A percentile compares a stretch with the other conserved stretches of the same genome.
Conservation (phyloP, 352 stramenopile species). For the Globisporangium yorkense region DNA sequence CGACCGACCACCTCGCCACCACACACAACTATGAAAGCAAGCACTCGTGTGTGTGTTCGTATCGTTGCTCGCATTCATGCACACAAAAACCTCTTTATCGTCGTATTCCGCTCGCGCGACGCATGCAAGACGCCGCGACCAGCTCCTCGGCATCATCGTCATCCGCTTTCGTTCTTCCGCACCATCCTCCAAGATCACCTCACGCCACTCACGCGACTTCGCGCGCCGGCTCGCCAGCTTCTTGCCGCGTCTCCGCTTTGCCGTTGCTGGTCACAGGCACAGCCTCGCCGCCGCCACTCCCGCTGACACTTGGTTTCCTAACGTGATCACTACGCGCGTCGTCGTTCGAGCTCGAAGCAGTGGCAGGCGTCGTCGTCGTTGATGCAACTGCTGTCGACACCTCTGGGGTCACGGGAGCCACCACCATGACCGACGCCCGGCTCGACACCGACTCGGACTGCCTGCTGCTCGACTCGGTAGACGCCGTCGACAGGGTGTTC, state of each 20-base stretch:
- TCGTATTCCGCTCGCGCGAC: too few species aligned
- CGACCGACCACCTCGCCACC: too few species aligned
- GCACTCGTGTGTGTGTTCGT: too few species aligned
- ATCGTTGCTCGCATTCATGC: too few species aligned
- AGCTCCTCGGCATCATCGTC: background rate
- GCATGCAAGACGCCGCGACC: too few species aligned
- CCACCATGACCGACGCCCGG: slow-evolving; percentile 17
- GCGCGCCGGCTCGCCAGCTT: slow-evolving; percentile 36
- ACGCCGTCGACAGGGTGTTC: background rate
- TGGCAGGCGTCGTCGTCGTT: background rate
- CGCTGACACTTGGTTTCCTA: slow-evolving; percentile 4
- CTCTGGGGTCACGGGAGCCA: slow-evolving; percentile 32
- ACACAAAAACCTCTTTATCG: too few species aligned
- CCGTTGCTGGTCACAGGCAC: background rate
- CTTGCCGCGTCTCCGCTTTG: slow-evolving; percentile 25
- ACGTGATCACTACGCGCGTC: slow-evolving; percentile 2
- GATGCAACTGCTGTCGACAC: slow-evolving; percentile 17
- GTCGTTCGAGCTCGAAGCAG: background rate
- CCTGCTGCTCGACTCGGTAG: slow-evolving; percentile 4
- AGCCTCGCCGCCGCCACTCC: slow-evolving; percentile 11
- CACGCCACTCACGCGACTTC: slow-evolving; percentile 21
- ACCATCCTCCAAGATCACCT: background rate
- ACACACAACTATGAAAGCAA: too few species aligned
- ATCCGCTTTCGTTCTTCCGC: background rate
- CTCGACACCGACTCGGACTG: slow-evolving; percentile 19